Evolutionary conservation across 176 grass and related monocot genomes (phyloP), one percentile per base, ranked within the genome.

Genomic region (Phyllostachys edulis): DNA sequence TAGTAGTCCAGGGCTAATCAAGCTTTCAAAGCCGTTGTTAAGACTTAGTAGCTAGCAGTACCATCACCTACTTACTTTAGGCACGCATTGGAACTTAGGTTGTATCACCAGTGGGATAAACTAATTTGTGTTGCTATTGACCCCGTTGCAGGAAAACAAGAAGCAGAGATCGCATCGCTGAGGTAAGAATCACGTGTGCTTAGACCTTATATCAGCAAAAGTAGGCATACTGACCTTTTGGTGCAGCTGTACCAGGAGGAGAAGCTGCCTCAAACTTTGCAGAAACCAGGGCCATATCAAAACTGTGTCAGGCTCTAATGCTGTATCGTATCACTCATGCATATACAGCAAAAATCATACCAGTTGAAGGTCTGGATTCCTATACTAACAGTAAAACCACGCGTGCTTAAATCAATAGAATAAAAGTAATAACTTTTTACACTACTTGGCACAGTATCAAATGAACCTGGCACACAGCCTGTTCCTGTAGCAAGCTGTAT

Each of bases 1-100:
- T 76, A 23, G 18, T 49, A 18, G 13, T 23, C 29, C 52, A 17
- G 41, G 52, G 52, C 64, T 88, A 88, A 83, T 83, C 46, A 42
- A 66, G 16, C 76, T 75, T 57, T 51, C 8, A 23, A 64, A n/a
- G 63, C 9, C 5, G 45, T 71, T n/a, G 44, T 62, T 70, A 70
- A 71, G 54, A 10, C 4, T 37, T 21, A 18, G 10, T 24, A 80
- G 44, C 46, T 47, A 69, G 32, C 32, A 29, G 73, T 16, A 41
- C n/a, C 49, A 59, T 82, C 14, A 29, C 38, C 50, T 49, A 78
- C 65, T 69, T 7, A 78, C 52, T 69, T 75, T 7, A 77, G 63
- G 38, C 37, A 56, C 46, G 36, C 61, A 50, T 34, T 71, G 59
- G 47, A 83, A 65, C 21, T 46, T 67, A 38, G 63, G 17, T 42